Evolutionary conservation across 2,329 filamentous ascomycete genomes (phyloP).

Genomic region (Ustulina deusta): DNA sequence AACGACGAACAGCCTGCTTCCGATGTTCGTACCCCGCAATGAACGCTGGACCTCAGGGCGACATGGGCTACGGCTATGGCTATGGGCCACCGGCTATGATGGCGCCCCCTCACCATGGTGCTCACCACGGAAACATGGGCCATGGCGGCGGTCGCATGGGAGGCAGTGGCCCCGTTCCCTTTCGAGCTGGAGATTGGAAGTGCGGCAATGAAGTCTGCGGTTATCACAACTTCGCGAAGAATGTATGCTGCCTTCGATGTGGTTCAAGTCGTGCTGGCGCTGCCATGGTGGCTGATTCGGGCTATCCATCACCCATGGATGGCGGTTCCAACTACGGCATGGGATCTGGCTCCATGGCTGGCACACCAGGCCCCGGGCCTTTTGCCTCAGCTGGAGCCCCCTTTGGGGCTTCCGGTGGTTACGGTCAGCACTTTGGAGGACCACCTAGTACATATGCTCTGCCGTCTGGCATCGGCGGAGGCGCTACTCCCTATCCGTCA

Average conservation of each 20-base stretch:
- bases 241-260: conserved; percentile 96
- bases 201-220: conserved; percentile 97
- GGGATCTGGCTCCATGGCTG: conserved; percentile 88
- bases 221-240: conserved; percentile 99
- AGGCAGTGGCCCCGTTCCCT: conserved; percentile 88
- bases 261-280: conserved; percentile 94
- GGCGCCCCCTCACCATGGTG: conserved; percentile 80
- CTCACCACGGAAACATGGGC: conserved; percentile 63
- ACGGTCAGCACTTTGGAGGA: conserved; percentile 85
- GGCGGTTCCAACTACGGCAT: conserved; percentile 84
- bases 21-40: conserved; percentile 98
- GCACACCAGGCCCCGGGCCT: conserved; percentile 80
- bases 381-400: conserved; percentile 77
- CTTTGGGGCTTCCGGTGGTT: conserved; percentile 74
- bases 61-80: conserved; percentile 64
- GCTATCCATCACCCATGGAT: conserved; percentile 91
- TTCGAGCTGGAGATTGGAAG: conserved; percentile 99
- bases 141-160: conserved; percentile 78
- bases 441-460: conserved; percentile 90
- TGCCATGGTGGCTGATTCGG: conserved; percentile 92
- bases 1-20: conserved; percentile 98
- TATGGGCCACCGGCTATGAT: conserved; percentile 83
- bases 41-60: conserved; percentile 76
- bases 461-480: conserved; percentile 84
- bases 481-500: conserved; percentile 81